These are phyloP conservation scores for Phytophthora megakarya DNA, from an alignment of 352 stramenopile species.

Conservation along the genomic window DNA sequence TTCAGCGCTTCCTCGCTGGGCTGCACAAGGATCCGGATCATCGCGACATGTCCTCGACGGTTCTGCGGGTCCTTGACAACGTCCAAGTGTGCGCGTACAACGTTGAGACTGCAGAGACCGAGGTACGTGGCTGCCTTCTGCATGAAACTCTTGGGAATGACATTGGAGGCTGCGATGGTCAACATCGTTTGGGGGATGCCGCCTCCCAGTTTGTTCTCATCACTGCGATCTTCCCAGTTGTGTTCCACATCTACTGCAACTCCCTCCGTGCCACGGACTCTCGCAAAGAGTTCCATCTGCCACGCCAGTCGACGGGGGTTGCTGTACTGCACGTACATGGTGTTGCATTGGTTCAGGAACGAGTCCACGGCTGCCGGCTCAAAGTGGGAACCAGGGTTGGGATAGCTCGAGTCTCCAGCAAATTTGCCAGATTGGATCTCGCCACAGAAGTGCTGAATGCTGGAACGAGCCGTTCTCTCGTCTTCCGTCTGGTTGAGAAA, in stretches of 20 bases:
- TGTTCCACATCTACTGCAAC: slow-evolving; percentile 82
- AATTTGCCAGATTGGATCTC: slow-evolving; percentile 81
- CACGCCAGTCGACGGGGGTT: slow-evolving; percentile 76
- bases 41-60: slow-evolving; percentile 66
- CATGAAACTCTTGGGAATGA: slow-evolving; percentile 83
- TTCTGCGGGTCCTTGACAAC: slow-evolving; percentile 87
- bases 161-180: slow-evolving; percentile 81
- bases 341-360: slow-evolving; percentile 71
- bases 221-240: slow-evolving; percentile 77
- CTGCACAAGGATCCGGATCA: slow-evolving; percentile 84
- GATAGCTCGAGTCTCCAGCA: slow-evolving; percentile 54
- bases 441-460: slow-evolving; percentile 70
- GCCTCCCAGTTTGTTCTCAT: slow-evolving; percentile 82
- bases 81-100: slow-evolving; percentile 95
- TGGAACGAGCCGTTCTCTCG: slow-evolving; percentile 59
- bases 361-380: slow-evolving; percentile 64
- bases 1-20: slow-evolving; percentile 59
- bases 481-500: slow-evolving; percentile 65
- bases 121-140: slow-evolving; percentile 88
- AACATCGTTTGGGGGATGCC: slow-evolving; percentile 78
- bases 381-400: slow-evolving; percentile 57
- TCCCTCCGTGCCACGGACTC: slow-evolving; percentile 72
- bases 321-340: slow-evolving; percentile 85
- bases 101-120: slow-evolving; percentile 94
- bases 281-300: slow-evolving; percentile 72